A percentile compares a stretch with the other conserved stretches of the same genome.
Conservation (phyloP, 2,329 filamentous ascomycete species). For the Fusarium protoensiforme region DNA sequence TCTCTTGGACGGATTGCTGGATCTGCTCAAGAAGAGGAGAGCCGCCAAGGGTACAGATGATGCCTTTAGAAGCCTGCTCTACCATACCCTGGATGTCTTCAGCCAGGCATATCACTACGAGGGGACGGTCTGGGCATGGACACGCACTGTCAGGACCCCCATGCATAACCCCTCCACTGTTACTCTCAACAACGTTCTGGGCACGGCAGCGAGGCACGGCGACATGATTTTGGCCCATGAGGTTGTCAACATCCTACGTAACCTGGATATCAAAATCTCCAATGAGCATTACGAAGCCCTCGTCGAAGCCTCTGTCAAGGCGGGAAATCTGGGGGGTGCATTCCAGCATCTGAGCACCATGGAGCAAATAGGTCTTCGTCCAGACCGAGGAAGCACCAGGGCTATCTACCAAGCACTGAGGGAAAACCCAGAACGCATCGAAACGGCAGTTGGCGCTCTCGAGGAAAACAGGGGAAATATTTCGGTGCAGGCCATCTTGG, state of each 20-base stretch:
- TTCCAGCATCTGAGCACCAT: conserved; percentile 80
- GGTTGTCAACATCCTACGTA: conserved; percentile 66
- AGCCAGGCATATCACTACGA: conserved; percentile 71
- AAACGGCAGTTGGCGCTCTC: conserved; percentile 67
- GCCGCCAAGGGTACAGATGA: conserved; percentile 48
- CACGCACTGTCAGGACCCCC: conserved; percentile 63
- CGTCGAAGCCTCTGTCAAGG: conserved; percentile 73
- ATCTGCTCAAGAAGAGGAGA: conserved; percentile 70
- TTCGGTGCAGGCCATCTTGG: conserved; percentile 51
- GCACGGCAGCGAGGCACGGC: conserved; percentile 74
- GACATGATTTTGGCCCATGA: conserved; percentile 77
- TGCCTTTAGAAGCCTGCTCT: conserved; percentile 68
- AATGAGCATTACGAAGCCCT: conserved; percentile 84
- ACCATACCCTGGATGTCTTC: conserved; percentile 80
- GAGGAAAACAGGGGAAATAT: conserved; percentile 50
- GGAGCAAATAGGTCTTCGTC: conserved; percentile 62
- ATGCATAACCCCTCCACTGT: conserved; percentile 64
- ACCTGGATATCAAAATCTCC: conserved; percentile 59
- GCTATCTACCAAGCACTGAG: conserved; percentile 69
- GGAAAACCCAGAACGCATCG: conserved; percentile 56
- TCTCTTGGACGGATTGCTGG: conserved; percentile 82
- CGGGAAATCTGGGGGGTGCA: conserved; percentile 71
- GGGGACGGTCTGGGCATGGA: conserved; percentile 79
- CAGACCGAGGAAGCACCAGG: conserved; percentile 71
- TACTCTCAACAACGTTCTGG: conserved; percentile 75